These are phyloP conservation scores for Picea glauca DNA, from an alignment of 75 land plant species.

Conservation along the genomic window DNA sequence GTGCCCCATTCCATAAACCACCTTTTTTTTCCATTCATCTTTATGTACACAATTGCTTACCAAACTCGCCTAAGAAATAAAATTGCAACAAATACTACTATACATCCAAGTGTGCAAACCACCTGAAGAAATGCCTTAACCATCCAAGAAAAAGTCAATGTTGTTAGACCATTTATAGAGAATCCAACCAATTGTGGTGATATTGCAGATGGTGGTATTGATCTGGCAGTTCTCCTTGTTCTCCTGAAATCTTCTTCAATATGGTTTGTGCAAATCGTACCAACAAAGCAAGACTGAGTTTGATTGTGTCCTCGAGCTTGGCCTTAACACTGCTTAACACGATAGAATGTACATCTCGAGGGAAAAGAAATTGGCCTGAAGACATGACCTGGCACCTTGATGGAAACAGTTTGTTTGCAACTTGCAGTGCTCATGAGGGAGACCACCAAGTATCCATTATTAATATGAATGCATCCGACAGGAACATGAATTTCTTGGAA, in stretches of 20 bases:
- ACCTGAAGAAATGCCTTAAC: too few relatives aligned
- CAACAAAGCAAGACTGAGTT: constrained; percentile 45
- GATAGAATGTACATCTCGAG: constrained; percentile 18
- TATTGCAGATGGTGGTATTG: constrained; percentile 40
- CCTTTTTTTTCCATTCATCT: too few relatives aligned
- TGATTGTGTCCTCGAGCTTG: not conserved
- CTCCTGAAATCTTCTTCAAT: constrained; percentile 35
- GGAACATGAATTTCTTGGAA: too few relatives aligned
- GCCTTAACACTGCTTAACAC: constrained; percentile 3
- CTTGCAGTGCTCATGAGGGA: constrained; percentile 19
- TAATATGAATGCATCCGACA: not conserved
- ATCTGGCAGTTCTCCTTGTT: constrained; percentile 38
- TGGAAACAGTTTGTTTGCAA: constrained; percentile 18
- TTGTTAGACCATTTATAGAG: too few relatives aligned
- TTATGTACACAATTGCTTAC: too few relatives aligned
- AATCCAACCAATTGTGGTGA: constrained; percentile 25
- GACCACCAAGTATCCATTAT: constrained; percentile 25
- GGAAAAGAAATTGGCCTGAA: constrained; percentile 23
- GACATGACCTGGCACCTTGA: constrained; percentile 25
- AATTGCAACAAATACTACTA: too few relatives aligned
- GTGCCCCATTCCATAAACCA: too few relatives aligned
- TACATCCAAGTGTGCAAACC: too few relatives aligned
- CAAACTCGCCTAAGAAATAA: too few relatives aligned
- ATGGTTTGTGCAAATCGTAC: constrained; percentile 45
- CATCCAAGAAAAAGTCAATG: too few relatives aligned